Base-by-base conservation (phyloP, 305 asterid species). In the Nicotiana rustica region DNA sequence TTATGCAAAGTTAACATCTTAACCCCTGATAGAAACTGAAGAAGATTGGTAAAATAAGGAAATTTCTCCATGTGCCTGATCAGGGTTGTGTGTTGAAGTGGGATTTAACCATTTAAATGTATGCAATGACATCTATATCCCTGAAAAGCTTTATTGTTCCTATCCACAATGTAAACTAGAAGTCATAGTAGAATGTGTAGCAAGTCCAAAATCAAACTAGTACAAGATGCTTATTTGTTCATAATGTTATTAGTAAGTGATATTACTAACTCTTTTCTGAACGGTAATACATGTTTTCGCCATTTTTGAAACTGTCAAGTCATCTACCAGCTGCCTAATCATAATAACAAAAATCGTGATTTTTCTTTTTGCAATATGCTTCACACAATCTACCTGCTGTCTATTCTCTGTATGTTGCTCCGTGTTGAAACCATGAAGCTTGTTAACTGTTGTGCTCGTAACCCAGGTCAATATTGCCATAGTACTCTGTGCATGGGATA, bases 391-490 rank as follows among this genome's bases (percentile, higher is more conserved):
- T 41, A 12, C 44, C 18, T 41, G 21, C 59, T 70, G 59, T 71
- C 60, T 14, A 25, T 73, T 17, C 52, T 73, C 52, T 73, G 79
- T 52, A 64, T 13, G 65, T 7, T 75, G 79, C 4, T 56, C 36
- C 6, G 38, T n/a, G 56, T 71, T n/a, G 38, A 71, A 71, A 71
- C 19, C 79, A 12, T 75, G 65, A 52, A 52, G 66, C 47, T 75
- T 75, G 65, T 69, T 38, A 69, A 44, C 19, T 17, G 10, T 17
- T 59, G 8, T 17, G 10, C 21, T 7, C 31, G 29, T 52, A 49
- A 41, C 65, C 80, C 65, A 52, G 65, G 80, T 75, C 25, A 2
- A 73, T 73, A 49, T 73, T 73, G 10, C 13, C 19, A 56, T 38
- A 38, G n/a, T 19, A 21, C 61, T 71, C 31, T 71, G 38, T 71